Evolutionary conservation across 2,329 filamentous ascomycete species (phyloP).

Genomic region (Lasiodiplodia sp.): DNA sequence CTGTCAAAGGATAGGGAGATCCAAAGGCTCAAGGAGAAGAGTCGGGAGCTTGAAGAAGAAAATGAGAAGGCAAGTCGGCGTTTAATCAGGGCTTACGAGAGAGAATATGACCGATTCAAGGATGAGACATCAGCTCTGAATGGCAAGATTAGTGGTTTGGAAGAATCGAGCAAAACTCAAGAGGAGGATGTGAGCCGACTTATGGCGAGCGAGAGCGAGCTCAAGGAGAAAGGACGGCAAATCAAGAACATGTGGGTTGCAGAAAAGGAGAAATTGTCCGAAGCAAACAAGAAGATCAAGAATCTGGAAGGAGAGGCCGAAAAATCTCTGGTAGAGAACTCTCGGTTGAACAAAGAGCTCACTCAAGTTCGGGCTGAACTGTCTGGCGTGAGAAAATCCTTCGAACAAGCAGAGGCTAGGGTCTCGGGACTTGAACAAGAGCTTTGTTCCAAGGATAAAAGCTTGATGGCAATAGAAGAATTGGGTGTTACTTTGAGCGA

Average conservation of each 20-base stretch:
- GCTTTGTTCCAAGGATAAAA: not conserved
- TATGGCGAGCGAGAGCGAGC: not conserved
- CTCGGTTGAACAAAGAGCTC: not conserved
- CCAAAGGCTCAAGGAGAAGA: not conserved
- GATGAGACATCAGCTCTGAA: not conserved
- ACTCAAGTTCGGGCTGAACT: not conserved
- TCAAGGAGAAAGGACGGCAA: slow-evolving; percentile 17
- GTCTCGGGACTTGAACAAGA: slow-evolving; percentile 4
- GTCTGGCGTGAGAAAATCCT: not conserved
- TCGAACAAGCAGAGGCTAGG: not conserved
- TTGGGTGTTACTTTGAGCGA: not conserved
- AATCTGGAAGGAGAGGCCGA: not conserved
- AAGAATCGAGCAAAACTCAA: not conserved
- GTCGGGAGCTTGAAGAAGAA: not conserved
- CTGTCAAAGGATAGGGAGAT: not conserved
- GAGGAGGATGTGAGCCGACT: not conserved
- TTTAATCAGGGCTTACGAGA: slow-evolving; percentile 2
- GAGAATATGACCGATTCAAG: slow-evolving; percentile 5
- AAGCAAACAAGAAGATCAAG: not conserved
- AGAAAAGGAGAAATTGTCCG: slow-evolving; percentile 9
- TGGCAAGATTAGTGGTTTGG: not conserved
- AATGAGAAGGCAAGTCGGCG: not conserved
- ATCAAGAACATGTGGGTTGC: not conserved
- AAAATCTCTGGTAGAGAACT: not conserved
- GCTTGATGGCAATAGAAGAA: not conserved